These are phyloP conservation scores for Inonotus hispidus DNA, from an alignment of 1,284 basidiomycete genomes.

Conservation along the genomic window DNA sequence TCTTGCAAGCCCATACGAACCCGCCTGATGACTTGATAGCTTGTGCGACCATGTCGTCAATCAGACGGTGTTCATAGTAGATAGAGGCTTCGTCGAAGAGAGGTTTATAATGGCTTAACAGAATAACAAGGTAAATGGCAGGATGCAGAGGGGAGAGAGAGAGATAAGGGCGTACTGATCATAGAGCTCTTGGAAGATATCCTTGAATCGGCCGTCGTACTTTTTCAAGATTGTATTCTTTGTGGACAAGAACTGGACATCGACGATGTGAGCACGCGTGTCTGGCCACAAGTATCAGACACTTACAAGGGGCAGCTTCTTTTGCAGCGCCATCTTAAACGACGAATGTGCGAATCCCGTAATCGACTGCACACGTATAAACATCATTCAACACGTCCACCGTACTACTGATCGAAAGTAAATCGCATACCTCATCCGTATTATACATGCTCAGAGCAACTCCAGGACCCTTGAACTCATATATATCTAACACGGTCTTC, in stretches of 20 bases:
- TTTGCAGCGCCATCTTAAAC: slow-evolving; percentile 97
- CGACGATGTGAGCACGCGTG: not conserved
- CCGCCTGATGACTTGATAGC: slow-evolving; percentile 95
- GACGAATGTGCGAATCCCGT: slow-evolving; percentile 93
- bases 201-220: slow-evolving; percentile 98
- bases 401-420: not conserved
- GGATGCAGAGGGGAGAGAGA: not conserved
- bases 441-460: slow-evolving; percentile 95
- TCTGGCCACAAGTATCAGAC: not conserved
- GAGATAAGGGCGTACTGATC: slow-evolving; percentile 43
- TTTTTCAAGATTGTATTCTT: slow-evolving; percentile 97
- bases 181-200: slow-evolving; percentile 96
- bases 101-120: slow-evolving; percentile 65
- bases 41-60: slow-evolving; percentile 96
- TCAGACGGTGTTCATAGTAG: slow-evolving; percentile 95
- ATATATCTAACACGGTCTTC: slow-evolving; percentile 71
- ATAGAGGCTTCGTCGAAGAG: slow-evolving; percentile 80
- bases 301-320: slow-evolving; percentile 85
- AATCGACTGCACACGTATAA: slow-evolving; percentile 58
- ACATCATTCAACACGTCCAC: not conserved
- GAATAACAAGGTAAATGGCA: not conserved
- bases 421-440: slow-evolving; percentile 70
- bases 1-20: slow-evolving; percentile 97
- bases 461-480: slow-evolving; percentile 85
- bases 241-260: slow-evolving; percentile 84